These are phyloP conservation scores for Fusarium aywerte DNA, from an alignment of 2,329 filamentous ascomycete species.

Conservation along the genomic window DNA sequence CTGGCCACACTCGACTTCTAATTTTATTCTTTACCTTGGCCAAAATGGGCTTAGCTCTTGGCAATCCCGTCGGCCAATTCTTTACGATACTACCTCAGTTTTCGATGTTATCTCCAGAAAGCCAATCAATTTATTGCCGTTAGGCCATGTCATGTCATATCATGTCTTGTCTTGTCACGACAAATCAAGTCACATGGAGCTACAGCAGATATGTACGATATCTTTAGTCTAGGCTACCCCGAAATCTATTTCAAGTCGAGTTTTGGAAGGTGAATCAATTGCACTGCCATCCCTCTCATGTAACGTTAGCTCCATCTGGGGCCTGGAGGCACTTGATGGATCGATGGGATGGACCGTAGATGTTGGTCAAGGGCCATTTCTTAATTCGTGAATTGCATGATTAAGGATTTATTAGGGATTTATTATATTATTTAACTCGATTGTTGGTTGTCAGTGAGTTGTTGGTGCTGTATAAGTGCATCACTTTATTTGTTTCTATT, in stretches of 20 bases:
- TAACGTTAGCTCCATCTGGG: constrained; percentile 22
- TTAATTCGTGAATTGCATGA: neutral
- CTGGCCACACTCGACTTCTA: constrained; percentile 28
- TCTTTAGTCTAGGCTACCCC: neutral
- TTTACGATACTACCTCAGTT: neutral
- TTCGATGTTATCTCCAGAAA: neutral
- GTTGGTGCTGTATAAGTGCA: neutral
- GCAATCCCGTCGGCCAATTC: constrained; percentile 6
- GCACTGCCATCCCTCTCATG: constrained; percentile 33
- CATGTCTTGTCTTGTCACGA: too few relatives aligned
- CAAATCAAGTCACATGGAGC: neutral
- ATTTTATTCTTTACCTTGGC: constrained; percentile 36
- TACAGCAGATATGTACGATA: neutral
- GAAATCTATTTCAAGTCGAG: neutral
- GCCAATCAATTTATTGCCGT: neutral
- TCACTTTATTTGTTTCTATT: constrained; percentile 16
- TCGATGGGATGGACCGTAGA: constrained; percentile 23
- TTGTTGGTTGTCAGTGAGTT: neutral
- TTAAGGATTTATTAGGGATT: neutral
- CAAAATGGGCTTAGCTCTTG: constrained; percentile 29
- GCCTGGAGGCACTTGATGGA: too few relatives aligned
- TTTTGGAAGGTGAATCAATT: constrained; percentile 25
- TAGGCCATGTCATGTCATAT: neutral
- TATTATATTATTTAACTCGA: neutral
- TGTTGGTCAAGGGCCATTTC: neutral